These are phyloP conservation scores for Arthroderma uncinatum DNA, from an alignment of 2,329 filamentous ascomycete species.

Conservation along the genomic window DNA sequence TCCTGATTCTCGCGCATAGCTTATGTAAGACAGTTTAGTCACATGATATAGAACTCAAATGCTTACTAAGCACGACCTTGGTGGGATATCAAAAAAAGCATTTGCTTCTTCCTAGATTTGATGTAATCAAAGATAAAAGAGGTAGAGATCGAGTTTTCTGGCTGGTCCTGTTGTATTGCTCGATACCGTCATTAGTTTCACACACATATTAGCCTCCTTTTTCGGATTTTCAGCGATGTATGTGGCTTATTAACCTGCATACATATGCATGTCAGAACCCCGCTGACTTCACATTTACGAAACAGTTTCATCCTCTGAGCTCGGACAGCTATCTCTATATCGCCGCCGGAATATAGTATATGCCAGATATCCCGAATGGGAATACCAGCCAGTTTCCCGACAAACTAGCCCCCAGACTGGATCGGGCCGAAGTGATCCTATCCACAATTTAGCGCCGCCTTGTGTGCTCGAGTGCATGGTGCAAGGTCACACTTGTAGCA, in stretches of 20 bases:
- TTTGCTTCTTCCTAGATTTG: too few species aligned
- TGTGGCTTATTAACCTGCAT: background rate
- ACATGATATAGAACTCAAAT: too few species aligned
- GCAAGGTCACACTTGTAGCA: background rate
- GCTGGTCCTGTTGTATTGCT: too few species aligned
- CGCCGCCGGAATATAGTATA: background rate
- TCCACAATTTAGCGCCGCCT: background rate
- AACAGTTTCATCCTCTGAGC: background rate
- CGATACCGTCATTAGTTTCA: too few species aligned
- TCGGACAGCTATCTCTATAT: background rate
- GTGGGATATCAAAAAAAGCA: too few species aligned
- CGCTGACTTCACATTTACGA: background rate
- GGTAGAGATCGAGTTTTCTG: too few species aligned
- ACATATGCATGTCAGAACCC: background rate
- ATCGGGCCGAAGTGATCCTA: background rate
- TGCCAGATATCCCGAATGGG: background rate
- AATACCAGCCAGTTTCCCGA: background rate
- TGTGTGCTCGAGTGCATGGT: background rate
- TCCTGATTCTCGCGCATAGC: background rate
- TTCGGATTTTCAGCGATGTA: background rate
- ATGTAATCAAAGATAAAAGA: too few species aligned
- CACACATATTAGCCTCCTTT: too few species aligned
- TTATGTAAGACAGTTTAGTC: background rate
- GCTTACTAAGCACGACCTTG: too few species aligned
- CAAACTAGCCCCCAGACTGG: too few species aligned